Evolutionary conservation across 345 rosid species (phyloP).

Genomic region (Rubroshorea leprosula): DNA sequence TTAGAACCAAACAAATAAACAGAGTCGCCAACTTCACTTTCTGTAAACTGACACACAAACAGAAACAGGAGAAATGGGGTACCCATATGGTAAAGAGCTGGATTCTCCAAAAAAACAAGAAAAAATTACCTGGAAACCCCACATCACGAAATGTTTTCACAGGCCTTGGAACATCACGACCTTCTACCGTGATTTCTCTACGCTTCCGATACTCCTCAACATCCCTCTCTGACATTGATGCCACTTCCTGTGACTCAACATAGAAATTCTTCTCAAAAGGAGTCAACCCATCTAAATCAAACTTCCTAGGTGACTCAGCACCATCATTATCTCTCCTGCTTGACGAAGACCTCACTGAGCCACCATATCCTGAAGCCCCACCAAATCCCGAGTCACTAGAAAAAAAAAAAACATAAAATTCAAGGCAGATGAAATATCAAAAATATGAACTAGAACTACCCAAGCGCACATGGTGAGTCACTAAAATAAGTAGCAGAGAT

Average conservation of each 20-base stretch:
- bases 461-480: background rate
- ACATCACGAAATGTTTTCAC: slow-evolving; percentile 69
- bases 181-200: slow-evolving; percentile 91
- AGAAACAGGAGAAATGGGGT: background rate
- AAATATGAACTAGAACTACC: slow-evolving; percentile 14
- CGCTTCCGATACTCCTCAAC: slow-evolving; percentile 70
- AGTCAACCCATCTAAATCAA: slow-evolving; percentile 89
- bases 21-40: background rate
- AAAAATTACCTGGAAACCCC: slow-evolving; percentile 83
- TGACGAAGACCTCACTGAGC: slow-evolving; percentile 43
- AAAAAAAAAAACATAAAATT: slow-evolving; percentile 20
- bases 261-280: slow-evolving; percentile 95
- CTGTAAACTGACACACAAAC: background rate
- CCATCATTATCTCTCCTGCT: slow-evolving; percentile 53
- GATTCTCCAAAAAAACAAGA: slow-evolving; percentile 7
- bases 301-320: slow-evolving; percentile 52
- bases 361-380: slow-evolving; percentile 59
- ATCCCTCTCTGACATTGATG: slow-evolving; percentile 75
- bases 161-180: slow-evolving; percentile 91
- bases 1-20: background rate
- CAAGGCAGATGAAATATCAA: slow-evolving; percentile 12
- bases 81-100: background rate
- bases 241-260: slow-evolving; percentile 70
- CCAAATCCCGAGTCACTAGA: slow-evolving; percentile 92
- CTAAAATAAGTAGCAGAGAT: background rate